These are phyloP conservation scores for Mycena polygramma DNA, from an alignment of 768 basidiomycete species.

Conservation along the genomic window DNA sequence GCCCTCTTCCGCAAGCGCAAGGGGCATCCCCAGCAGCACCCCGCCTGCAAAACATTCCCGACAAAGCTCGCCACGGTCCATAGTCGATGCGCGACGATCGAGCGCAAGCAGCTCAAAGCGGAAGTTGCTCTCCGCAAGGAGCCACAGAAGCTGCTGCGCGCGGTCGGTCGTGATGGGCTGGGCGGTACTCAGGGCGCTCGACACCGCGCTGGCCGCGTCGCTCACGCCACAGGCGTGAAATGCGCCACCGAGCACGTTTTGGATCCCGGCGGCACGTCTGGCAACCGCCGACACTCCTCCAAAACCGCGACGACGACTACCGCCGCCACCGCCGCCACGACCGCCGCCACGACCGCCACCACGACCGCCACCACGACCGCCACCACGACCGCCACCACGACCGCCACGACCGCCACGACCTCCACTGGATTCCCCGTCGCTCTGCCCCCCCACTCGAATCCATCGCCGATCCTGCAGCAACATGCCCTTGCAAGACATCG, in stretches of 20 bases:
- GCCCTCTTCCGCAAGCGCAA: too few species aligned
- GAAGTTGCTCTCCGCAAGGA: slow-evolving; percentile 12
- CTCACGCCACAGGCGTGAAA: slow-evolving; percentile 5
- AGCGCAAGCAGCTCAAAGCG: slow-evolving; percentile 18
- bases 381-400: too few species aligned
- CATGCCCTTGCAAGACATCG: neutral
- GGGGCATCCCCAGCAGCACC: too few species aligned
- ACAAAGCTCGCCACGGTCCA: slow-evolving; percentile 2
- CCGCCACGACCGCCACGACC: too few species aligned
- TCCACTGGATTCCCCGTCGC: neutral
- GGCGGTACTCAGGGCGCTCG: neutral
- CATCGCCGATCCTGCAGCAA: neutral
- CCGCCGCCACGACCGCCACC: too few species aligned
- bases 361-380: too few species aligned
- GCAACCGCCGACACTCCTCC: too few species aligned
- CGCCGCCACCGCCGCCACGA: too few species aligned
- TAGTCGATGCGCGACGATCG: neutral
- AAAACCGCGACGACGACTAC: too few species aligned
- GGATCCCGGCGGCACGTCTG: neutral
- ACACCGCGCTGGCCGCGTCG: neutral
- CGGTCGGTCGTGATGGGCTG: neutral
- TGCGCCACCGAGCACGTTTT: neutral
- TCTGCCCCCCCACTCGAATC: neutral
- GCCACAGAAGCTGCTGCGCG: slow-evolving; percentile 4
- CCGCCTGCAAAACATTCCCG: slow-evolving; percentile 12